Conservation (phyloP, 441 rosid species). For the Syzygium syzygioides region DNA sequence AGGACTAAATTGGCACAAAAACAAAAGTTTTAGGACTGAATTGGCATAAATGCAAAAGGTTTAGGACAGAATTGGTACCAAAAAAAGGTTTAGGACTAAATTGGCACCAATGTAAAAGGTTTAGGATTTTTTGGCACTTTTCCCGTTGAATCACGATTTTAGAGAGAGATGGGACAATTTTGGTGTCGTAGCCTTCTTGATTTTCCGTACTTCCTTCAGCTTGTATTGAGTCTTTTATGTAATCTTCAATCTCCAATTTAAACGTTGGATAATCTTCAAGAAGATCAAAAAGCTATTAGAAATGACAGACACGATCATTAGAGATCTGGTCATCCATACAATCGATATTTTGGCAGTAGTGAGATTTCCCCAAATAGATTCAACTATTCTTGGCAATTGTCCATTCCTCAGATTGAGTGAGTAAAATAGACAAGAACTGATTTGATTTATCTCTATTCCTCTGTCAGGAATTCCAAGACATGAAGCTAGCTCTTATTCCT, state of each 20-base stretch:
- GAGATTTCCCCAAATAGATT: too few species aligned
- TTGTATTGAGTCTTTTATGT: not conserved
- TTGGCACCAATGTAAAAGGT: too few species aligned
- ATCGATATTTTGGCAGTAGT: too few species aligned
- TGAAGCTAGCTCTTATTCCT: not conserved
- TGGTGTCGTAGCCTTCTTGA: not conserved
- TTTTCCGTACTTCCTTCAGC: not conserved
- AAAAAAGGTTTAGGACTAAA: too few species aligned
- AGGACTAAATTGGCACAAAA: too few species aligned
- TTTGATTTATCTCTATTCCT: too few species aligned
- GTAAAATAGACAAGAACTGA: not conserved
- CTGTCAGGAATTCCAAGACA: not conserved
- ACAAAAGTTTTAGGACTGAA: too few species aligned
- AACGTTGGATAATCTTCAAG: not conserved
- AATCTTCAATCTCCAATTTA: not conserved
- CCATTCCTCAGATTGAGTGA: not conserved
- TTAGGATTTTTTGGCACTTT: too few species aligned
- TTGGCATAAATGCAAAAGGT: too few species aligned
- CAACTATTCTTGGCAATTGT: not conserved
- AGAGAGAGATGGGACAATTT: too few species aligned
- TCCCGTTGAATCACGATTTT: fast-evolving
- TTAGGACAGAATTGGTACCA: too few species aligned
- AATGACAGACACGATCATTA: too few species aligned
- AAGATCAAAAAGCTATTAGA: not conserved
- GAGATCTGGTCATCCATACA: not conserved